A percentile compares a stretch with the other conserved stretches of the same genome.
These are phyloP conservation scores for Eucalyptus dawsonii DNA, from an alignment of 345 rosid species.

Conservation along the genomic window DNA sequence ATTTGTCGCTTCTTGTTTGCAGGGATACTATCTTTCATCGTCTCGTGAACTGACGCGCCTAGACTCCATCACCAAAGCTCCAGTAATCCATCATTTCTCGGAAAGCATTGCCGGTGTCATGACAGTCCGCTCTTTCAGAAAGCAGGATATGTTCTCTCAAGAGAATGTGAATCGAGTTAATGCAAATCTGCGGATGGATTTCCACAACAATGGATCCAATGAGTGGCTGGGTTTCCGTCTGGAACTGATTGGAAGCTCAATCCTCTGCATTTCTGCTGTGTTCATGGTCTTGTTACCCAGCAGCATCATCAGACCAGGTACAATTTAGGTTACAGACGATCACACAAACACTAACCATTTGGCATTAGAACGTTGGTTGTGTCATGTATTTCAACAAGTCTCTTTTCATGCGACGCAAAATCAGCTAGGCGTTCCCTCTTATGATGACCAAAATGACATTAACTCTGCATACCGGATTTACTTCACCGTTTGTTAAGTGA, in stretches of 20 bases:
- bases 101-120: constrained; percentile 86
- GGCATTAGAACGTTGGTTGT: neutral
- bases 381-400: neutral
- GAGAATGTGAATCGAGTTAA: constrained; percentile 72
- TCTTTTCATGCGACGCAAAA: neutral
- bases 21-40: constrained; percentile 79
- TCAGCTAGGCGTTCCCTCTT: neutral
- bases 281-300: constrained; percentile 80
- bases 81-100: constrained; percentile 90
- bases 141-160: constrained; percentile 36
- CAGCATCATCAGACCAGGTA: constrained; percentile 79
- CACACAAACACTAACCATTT: neutral
- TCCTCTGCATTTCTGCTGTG: constrained; percentile 63
- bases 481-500: neutral
- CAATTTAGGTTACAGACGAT: neutral
- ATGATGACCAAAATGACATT: neutral
- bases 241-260: constrained; percentile 67
- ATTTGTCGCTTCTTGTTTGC: neutral
- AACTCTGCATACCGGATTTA: neutral
- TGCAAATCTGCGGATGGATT: constrained; percentile 70
- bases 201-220: constrained; percentile 83
- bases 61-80: constrained; percentile 94
- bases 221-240: constrained; percentile 92
- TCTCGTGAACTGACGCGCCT: constrained; percentile 86
- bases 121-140: constrained; percentile 71